Percentiles rank a stretch among this genome's conserved stretches.
Conservation (phyloP, 2,329 filamentous ascomycete genomes). For the Fusarium sp. region DNA sequence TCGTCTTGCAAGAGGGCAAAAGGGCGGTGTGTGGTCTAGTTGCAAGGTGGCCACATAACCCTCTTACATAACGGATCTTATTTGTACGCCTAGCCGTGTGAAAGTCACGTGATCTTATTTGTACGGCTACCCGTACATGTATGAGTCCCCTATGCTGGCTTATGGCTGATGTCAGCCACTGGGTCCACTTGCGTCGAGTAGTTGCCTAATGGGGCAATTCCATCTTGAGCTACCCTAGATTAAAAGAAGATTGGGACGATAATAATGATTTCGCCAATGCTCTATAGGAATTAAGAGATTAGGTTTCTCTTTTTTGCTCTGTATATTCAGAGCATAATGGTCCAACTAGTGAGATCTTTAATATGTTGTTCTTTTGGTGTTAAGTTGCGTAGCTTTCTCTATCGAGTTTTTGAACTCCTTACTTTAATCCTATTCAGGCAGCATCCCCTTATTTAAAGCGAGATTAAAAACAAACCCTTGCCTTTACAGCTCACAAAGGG, state of each 20-base stretch:
- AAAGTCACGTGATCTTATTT: too few relatives aligned
- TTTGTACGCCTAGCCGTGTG: too few relatives aligned
- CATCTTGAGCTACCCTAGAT: not conserved
- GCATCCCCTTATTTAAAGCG: not conserved
- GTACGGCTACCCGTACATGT: too few relatives aligned
- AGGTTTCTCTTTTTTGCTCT: not conserved
- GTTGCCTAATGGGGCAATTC: constrained; percentile 7
- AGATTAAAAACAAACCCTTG: not conserved
- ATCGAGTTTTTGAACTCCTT: too few relatives aligned
- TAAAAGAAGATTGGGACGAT: not conserved
- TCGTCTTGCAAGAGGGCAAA: too few relatives aligned
- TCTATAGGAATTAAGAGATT: not conserved
- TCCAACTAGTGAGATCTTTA: not conserved
- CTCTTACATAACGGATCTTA: too few relatives aligned
- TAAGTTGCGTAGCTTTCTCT: not conserved
- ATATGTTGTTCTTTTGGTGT: not conserved
- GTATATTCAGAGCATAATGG: not conserved
- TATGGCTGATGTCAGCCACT: constrained; percentile 45
- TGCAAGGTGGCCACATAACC: too few relatives aligned
- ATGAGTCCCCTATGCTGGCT: not conserved
- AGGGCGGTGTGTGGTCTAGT: too few relatives aligned
- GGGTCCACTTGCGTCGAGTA: constrained; percentile 3
- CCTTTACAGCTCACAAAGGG: too few relatives aligned
- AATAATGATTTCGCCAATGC: not conserved
- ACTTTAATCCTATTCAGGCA: not conserved